phyloP scores from a whole-genome alignment of 495 filamentous ascomycete species.

The Schizothecium vesticola region DNA sequence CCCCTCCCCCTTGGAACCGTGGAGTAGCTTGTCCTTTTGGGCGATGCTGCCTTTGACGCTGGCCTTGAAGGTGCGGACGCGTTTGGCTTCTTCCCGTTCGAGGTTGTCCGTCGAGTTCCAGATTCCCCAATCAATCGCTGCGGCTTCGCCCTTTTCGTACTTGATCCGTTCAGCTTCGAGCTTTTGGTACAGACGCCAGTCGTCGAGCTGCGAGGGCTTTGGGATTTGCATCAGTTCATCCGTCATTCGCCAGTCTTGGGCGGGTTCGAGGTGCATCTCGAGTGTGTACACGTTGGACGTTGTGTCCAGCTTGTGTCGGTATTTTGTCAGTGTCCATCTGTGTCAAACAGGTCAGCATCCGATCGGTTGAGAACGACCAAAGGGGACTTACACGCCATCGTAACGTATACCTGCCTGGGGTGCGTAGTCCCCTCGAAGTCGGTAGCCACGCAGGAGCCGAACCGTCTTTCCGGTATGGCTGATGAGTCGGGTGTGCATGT shows the following conservation, averaged over 20 bases:
- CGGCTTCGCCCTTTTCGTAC: neutral
- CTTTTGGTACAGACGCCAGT: slow-evolving; percentile 40
- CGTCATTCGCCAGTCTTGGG: slow-evolving; percentile 24
- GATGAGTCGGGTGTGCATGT: slow-evolving; percentile 37
- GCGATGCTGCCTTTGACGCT: slow-evolving; percentile 3
- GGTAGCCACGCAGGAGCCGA: slow-evolving; percentile 38
- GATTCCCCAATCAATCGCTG: slow-evolving; percentile 6
- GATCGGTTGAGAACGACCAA: neutral
- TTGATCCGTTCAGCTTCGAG: slow-evolving; percentile 32
- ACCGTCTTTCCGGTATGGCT: slow-evolving; percentile 35
- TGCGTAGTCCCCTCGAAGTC: slow-evolving; percentile 39
- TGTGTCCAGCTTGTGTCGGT: slow-evolving; percentile 33
- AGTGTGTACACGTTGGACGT: slow-evolving; percentile 27
- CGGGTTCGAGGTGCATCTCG: slow-evolving; percentile 33
- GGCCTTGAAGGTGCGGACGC: slow-evolving; percentile 8
- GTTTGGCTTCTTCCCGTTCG: slow-evolving; percentile 8
- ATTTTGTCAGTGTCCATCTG: slow-evolving; percentile 34
- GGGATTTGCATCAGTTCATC: slow-evolving; percentile 32
- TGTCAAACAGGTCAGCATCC: neutral
- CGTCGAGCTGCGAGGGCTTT: slow-evolving; percentile 42
- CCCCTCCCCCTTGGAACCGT: neutral
- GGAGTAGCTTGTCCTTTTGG: neutral
- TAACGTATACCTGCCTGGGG: slow-evolving; percentile 44
- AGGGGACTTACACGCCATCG: slow-evolving; percentile 42
- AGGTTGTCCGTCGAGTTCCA: slow-evolving; percentile 5